phyloP scores from a whole-genome alignment of 768 basidiomycete genomes.

The Leucocoprinus birnbaumii region DNA sequence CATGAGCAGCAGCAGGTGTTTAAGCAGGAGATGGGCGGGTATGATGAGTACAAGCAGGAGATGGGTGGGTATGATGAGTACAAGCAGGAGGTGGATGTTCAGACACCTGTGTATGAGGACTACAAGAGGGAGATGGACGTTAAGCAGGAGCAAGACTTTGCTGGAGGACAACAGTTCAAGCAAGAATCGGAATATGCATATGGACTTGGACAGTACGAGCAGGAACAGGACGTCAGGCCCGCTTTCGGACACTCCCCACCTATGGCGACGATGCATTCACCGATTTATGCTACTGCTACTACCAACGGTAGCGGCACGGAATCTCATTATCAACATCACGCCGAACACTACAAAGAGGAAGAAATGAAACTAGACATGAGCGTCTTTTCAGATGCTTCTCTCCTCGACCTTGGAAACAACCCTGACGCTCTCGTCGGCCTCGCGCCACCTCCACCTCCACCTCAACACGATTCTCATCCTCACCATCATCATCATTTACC shows the following conservation, averaged over 20 bases:
- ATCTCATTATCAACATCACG: no score
- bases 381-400: background rate
- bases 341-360: background rate
- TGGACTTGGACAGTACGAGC: background rate
- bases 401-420: background rate
- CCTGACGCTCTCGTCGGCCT: no score
- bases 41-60: no score
- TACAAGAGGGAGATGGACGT: background rate
- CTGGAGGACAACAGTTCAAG: no score
- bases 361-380: constrained; percentile 7
- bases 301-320: background rate
- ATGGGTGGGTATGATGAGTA: no score
- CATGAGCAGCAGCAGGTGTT: no score
- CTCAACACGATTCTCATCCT: background rate
- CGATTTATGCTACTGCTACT: background rate
- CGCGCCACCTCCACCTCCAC: background rate
- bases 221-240: background rate
- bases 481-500: background rate
- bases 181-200: no score
- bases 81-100: background rate
- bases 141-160: background rate
- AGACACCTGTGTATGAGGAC: background rate
- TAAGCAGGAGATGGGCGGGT: no score
- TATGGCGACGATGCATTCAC: background rate
- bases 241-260: background rate